Percentiles rank a stretch among this genome's conserved stretches.
These are phyloP conservation scores for Xylariales sp. DNA, from an alignment of 2,329 filamentous ascomycete genomes.

Conservation along the genomic window DNA sequence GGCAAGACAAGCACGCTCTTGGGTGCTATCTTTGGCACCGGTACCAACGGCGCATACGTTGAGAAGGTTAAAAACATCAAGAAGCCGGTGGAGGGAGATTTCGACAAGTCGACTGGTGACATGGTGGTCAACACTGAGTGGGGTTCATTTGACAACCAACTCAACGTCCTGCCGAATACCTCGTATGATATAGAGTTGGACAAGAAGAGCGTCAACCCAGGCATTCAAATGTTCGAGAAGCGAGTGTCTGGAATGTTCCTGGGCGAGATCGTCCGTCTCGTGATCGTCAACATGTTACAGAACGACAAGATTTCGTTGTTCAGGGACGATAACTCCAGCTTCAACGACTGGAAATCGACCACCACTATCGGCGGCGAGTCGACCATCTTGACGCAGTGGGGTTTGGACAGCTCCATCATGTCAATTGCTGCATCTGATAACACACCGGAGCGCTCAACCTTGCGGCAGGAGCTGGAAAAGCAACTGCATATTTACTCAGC, in stretches of 20 bases:
- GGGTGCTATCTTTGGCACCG: slow-evolving; percentile 96
- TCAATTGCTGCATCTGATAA: slow-evolving; percentile 80
- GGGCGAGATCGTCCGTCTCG: slow-evolving; percentile 83
- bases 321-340: slow-evolving; percentile 66
- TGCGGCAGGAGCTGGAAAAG: slow-evolving; percentile 74
- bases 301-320: slow-evolving; percentile 67
- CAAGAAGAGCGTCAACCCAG: slow-evolving; percentile 77
- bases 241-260: slow-evolving; percentile 97
- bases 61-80: slow-evolving; percentile 84
- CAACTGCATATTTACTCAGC: slow-evolving; percentile 72
- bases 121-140: slow-evolving; percentile 99
- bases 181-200: slow-evolving; percentile 78
- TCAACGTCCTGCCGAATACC: slow-evolving; percentile 82
- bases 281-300: slow-evolving; percentile 67
- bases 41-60: slow-evolving; percentile 95
- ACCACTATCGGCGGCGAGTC: slow-evolving; percentile 63
- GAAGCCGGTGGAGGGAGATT: slow-evolving; percentile 67
- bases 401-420: slow-evolving; percentile 85
- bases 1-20: slow-evolving; percentile 81
- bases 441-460: slow-evolving; percentile 63
- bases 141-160: slow-evolving; percentile 95
- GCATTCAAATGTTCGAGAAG: slow-evolving; percentile 98
- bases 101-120: slow-evolving; percentile 75
- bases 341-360: slow-evolving; percentile 65
- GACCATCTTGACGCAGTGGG: slow-evolving; percentile 74